Conservation (phyloP, 2,329 filamentous ascomycete genomes). For the Phaeosphaeriaceae sp. region DNA sequence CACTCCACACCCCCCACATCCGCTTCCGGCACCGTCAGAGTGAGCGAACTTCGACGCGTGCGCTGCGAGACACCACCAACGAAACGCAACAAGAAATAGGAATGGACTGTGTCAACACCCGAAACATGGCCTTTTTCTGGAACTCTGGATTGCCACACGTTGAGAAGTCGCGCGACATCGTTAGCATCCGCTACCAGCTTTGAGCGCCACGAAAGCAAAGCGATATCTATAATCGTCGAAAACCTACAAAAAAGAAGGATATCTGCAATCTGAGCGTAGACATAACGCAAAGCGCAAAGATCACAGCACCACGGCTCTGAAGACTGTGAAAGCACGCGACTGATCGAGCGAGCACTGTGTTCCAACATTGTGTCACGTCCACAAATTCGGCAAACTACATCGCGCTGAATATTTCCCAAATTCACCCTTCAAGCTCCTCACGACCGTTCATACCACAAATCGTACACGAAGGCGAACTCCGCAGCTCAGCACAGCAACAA, state of each 20-base stretch:
- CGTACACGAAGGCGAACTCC: not conserved
- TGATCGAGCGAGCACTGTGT: not conserved
- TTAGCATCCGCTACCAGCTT: slow-evolving; percentile 28
- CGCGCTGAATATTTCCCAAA: not conserved
- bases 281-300: not conserved
- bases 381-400: not conserved
- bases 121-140: slow-evolving; percentile 35
- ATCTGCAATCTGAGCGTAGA: not conserved
- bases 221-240: not conserved
- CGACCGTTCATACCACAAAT: not conserved
- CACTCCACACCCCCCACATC: slow-evolving; percentile 21
- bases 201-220: slow-evolving; percentile 16
- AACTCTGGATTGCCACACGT: slow-evolving; percentile 29
- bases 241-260: not conserved
- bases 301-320: not conserved
- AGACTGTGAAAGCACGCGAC: not conserved
- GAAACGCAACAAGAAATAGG: slow-evolving; percentile 13
- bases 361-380: not conserved
- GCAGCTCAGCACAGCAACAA: not conserved
- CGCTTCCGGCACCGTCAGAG: slow-evolving; percentile 16
- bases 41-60: slow-evolving; percentile 9
- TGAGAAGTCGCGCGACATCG: slow-evolving; percentile 30
- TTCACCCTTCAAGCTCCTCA: not conserved
- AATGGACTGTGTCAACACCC: slow-evolving; percentile 26
- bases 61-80: not conserved